Base-by-base conservation (phyloP, 495 filamentous ascomycete species). In the Penicillium canescens region DNA sequence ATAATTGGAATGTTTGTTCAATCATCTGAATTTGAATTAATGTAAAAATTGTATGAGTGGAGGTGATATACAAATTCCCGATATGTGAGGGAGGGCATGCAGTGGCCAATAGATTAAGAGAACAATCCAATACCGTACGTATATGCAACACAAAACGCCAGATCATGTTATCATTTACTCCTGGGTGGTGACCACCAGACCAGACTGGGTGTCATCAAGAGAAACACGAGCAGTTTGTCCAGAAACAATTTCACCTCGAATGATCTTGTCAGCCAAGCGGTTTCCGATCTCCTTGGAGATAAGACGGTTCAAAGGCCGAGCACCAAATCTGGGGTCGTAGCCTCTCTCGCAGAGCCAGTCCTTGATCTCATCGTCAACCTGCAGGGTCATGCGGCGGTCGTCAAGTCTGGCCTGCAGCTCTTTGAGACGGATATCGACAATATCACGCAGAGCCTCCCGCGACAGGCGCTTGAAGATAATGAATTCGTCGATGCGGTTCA, bases 401-500 rank as follows among this genome's bases (percentile, higher is more conserved):
- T 91, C 85, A 3, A 97, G 82, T n/a, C 91, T 81, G 41, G 75
- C 66, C 63, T 96, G 91, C 0, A 98, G 76, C 70, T 98, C 94
- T 46, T 80, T 83, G 34, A 98, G 75, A 45, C 94, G 83, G 51
- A 98, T 96, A 60, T 97, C 90, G 43, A 97, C 91, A 47, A 98
- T 98, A 60, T 95, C 94, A 6, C 91, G 77, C 23, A 98, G 82
- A 40, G 94, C 91, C 21, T 81, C 77, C 16, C 78, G 74, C 0
- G 88, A 91, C 3, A 97, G 82, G 8, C 92, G 82, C 64, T 87
- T 88, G 81, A 98, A 98, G 63, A 98, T 77, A 69, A 97, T 96
- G 74, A 98, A 96, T 48, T 95, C 92, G 70, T 98, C 94, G 47
- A 98, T 90, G 6, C 94, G 84, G 71, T 98, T 98, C 47, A 98